These are phyloP conservation scores for Xerocomellus amylosporus DNA, from an alignment of 768 basidiomycete species.

Conservation along the genomic window DNA sequence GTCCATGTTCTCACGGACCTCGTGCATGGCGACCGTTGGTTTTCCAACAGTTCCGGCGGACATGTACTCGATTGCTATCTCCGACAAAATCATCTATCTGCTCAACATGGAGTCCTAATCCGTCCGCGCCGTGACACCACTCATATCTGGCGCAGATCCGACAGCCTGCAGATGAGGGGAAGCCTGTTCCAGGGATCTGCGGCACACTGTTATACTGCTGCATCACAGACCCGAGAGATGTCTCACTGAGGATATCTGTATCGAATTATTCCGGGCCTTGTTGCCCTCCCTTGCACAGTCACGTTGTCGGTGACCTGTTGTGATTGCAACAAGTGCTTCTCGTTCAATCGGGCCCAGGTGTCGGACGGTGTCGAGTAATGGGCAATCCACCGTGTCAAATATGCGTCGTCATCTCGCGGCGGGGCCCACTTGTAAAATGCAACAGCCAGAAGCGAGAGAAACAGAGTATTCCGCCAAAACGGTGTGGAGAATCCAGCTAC, in stretches of 20 bases:
- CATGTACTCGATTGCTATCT: not conserved
- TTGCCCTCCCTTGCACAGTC: conserved; percentile 42
- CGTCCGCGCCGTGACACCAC: conserved; percentile 35
- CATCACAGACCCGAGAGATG: not conserved
- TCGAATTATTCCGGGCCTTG: conserved; percentile 51
- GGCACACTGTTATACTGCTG: conserved; percentile 4
- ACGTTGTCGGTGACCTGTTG: conserved; percentile 39
- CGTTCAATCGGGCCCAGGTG: conserved; percentile 54
- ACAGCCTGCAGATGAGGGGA: conserved; percentile 63
- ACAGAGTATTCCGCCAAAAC: conserved; percentile 64
- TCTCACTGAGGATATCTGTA: conserved; percentile 76
- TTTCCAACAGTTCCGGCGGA: not conserved
- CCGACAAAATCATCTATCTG: not conserved
- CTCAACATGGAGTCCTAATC: conserved; percentile 8
- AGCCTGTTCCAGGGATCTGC: conserved; percentile 54
- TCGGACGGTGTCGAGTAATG: conserved; percentile 52
- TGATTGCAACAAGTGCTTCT: conserved; percentile 50
- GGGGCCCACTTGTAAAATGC: conserved; percentile 71
- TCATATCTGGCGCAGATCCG: conserved; percentile 42
- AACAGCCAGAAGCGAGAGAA: conserved; percentile 48
- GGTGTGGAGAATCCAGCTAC: conserved; percentile 55
- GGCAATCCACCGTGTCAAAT: conserved; percentile 65
- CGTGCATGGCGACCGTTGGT: not conserved
- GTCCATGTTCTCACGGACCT: conserved; percentile 24
- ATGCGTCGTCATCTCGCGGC: conserved; percentile 54